Percentiles rank a stretch among this genome's conserved stretches.
Evolutionary conservation across 2,329 filamentous ascomycete genomes (phyloP).

Genomic region (Ceratocystis huliohia): DNA sequence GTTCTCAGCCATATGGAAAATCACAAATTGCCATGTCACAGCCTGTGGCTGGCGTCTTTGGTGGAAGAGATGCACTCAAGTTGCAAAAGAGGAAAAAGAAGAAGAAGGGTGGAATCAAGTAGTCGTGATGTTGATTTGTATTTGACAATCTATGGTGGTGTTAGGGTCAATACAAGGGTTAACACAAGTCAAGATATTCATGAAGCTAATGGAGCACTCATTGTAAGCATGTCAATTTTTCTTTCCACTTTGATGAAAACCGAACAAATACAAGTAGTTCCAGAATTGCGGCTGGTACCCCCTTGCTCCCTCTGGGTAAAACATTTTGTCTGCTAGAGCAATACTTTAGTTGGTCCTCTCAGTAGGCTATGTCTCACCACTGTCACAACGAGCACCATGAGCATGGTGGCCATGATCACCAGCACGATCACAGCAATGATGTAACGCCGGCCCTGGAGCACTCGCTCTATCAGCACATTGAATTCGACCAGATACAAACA

Average conservation of each 20-base stretch:
- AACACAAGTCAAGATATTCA: neutral
- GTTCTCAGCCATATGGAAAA: slow-evolving; percentile 11
- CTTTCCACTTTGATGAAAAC: no score
- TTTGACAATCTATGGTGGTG: neutral
- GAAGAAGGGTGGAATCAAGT: slow-evolving; percentile 34
- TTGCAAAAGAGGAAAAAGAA: slow-evolving; percentile 34
- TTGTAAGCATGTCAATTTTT: no score
- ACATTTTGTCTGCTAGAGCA: neutral
- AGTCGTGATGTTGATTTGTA: neutral
- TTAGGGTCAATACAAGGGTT: slow-evolving; percentile 16
- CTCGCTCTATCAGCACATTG: slow-evolving; percentile 82
- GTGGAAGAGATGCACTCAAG: slow-evolving; percentile 27
- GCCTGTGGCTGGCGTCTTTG: slow-evolving; percentile 35
- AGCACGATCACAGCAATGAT: slow-evolving; percentile 85
- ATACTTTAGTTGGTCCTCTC: neutral
- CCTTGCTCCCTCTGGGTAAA: no score
- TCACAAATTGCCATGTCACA: slow-evolving; percentile 34
- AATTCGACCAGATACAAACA: slow-evolving; percentile 73
- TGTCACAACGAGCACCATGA: slow-evolving; percentile 40
- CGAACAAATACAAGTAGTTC: no score
- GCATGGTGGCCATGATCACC: slow-evolving; percentile 40
- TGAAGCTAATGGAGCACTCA: no score
- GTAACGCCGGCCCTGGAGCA: slow-evolving; percentile 81
- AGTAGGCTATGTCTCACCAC: slow-evolving; percentile 33
- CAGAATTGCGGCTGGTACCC: no score